phyloP scores from a whole-genome alignment of 1,284 basidiomycete species.

The Ganoderma lingzhi region DNA sequence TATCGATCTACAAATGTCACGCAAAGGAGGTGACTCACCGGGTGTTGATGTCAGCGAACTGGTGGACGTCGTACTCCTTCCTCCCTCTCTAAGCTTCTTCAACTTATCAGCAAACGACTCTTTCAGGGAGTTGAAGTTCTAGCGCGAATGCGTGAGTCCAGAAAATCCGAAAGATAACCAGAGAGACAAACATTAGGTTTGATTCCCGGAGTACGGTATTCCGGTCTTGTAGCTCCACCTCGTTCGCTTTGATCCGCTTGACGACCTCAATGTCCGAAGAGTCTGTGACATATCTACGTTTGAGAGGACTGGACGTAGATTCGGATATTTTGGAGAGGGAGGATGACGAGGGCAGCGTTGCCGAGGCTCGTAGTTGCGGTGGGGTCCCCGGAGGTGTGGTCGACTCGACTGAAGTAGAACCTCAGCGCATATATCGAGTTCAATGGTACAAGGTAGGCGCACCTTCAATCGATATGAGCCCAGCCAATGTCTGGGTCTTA shows the following conservation, averaged over 20 bases:
- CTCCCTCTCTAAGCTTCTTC: constrained; percentile 75
- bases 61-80: constrained; percentile 51
- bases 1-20: background rate
- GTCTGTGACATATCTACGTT: constrained; percentile 84
- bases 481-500: constrained; percentile 60
- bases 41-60: constrained; percentile 20
- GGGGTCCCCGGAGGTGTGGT: constrained; percentile 76
- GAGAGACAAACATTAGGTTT: constrained; percentile 71
- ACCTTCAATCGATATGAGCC: constrained; percentile 67
- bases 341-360: constrained; percentile 48
- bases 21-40: constrained; percentile 30
- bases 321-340: constrained; percentile 43
- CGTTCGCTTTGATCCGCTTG: constrained; percentile 79
- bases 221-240: constrained; percentile 79
- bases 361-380: constrained; percentile 42
- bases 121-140: constrained; percentile 80
- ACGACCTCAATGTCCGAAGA: constrained; percentile 82
- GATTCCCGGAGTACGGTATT: constrained; percentile 76
- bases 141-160: constrained; percentile 5
- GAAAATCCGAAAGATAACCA: background rate
- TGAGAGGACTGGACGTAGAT: constrained; percentile 59
- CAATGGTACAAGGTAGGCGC: constrained; percentile 36
- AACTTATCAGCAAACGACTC: constrained; percentile 72
- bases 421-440: background rate
- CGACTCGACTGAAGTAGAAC: constrained; percentile 45